A percentile compares a stretch with the other conserved stretches of the same genome.
Evolutionary conservation across 345 rosid species (phyloP).

Genomic region (Eucalyptus cloeziana): DNA sequence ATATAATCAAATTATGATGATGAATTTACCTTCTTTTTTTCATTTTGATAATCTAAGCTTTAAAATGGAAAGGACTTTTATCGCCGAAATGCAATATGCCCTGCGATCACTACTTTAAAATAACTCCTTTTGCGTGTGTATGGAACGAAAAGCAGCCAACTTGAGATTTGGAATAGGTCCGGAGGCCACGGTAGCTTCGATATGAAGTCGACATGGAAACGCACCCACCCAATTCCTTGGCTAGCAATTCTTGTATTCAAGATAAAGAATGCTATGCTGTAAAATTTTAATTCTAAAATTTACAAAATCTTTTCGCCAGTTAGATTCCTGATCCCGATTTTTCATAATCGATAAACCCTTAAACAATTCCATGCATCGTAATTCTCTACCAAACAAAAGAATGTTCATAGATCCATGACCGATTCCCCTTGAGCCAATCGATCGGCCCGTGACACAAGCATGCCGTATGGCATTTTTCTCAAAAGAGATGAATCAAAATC

Average conservation of each 20-base stretch:
- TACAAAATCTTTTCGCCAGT: neutral
- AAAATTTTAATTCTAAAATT: neutral
- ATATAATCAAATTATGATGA: neutral
- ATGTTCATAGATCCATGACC: neutral
- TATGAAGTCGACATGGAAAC: neutral
- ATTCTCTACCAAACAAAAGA: neutral
- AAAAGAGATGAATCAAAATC: neutral
- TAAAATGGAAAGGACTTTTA: neutral
- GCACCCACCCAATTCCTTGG: neutral
- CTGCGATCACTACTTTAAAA: neutral
- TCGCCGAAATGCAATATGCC: neutral
- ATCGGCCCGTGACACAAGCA: too few relatives aligned
- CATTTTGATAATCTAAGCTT: neutral
- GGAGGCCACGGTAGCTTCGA: neutral
- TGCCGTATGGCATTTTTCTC: neutral
- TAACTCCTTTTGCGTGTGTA: neutral
- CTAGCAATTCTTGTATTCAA: neutral
- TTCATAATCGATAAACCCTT: neutral
- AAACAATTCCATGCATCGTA: neutral
- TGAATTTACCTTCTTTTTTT: neutral
- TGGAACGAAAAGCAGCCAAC: neutral
- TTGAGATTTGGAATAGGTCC: neutral
- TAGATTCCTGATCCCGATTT: neutral
- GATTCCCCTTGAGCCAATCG: neutral
- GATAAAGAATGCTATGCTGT: neutral